Conservation (phyloP, 441 rosid genomes). For the Erodium trifolium region DNA sequence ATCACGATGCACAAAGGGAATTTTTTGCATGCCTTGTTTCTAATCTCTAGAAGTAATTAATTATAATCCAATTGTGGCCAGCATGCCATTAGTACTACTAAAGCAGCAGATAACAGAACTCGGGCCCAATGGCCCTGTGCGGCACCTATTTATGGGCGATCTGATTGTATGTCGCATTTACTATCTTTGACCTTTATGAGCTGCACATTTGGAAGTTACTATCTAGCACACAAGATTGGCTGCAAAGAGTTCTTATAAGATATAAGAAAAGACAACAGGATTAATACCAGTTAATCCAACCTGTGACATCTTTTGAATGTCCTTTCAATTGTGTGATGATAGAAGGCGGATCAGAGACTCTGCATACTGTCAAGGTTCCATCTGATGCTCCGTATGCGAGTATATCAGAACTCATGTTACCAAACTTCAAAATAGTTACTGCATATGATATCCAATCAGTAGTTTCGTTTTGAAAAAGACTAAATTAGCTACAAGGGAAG, state of each 20-base stretch:
- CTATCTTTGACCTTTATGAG: not conserved
- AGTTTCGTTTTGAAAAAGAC: slow-evolving; percentile 11
- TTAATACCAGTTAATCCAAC: slow-evolving; percentile 76
- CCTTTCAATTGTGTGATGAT: slow-evolving; percentile 60
- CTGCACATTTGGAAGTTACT: slow-evolving; percentile 12
- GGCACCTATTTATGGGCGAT: not conserved
- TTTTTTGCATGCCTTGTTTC: not conserved
- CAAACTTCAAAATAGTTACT: slow-evolving; percentile 93
- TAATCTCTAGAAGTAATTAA: not conserved
- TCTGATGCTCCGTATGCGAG: slow-evolving; percentile 94
- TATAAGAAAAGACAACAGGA: slow-evolving; percentile 36
- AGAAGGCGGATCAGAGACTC: slow-evolving; percentile 68
- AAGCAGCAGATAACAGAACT: not conserved
- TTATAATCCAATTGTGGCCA: not conserved
- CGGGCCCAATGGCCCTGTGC: not conserved
- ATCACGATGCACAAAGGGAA: not conserved
- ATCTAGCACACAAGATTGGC: slow-evolving; percentile 10
- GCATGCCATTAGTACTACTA: not conserved
- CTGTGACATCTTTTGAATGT: slow-evolving; percentile 96
- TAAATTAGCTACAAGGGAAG: slow-evolving; percentile 7
- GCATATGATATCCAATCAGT: slow-evolving; percentile 26
- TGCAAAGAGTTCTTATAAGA: slow-evolving; percentile 19
- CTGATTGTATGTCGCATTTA: not conserved
- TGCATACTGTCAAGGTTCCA: slow-evolving; percentile 82
- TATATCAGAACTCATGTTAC: slow-evolving; percentile 83